Evolutionary conservation across 176 grass and related monocot species (phyloP).

Genomic region (Cenchrus purpureus): DNA sequence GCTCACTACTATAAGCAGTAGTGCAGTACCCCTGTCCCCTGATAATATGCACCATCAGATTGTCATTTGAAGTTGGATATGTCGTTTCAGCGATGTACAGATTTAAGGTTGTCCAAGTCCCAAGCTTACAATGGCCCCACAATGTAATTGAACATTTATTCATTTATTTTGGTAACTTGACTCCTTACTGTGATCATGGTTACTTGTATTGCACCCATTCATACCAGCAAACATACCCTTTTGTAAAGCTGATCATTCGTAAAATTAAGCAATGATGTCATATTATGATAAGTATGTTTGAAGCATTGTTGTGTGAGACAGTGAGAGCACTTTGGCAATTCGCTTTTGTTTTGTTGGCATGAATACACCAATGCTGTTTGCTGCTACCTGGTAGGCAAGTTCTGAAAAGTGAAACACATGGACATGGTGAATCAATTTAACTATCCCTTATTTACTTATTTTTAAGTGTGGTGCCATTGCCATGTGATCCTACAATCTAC

Average conservation of each 20-base stretch:
- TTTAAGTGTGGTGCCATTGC: not conserved
- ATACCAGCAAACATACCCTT: not conserved
- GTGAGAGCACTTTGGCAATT: no score
- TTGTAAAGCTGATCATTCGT: not conserved
- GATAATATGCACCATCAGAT: not conserved
- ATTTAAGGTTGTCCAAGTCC: not conserved
- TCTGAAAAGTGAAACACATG: not conserved
- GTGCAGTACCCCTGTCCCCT: not conserved
- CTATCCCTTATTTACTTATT: not conserved
- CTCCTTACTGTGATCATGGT: not conserved
- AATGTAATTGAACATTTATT: not conserved
- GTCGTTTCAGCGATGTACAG: conserved; percentile 5
- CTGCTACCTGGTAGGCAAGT: not conserved
- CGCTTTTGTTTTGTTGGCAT: not conserved
- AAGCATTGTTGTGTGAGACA: not conserved
- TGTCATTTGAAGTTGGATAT: conserved; percentile 23
- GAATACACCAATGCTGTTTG: not conserved
- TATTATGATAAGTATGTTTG: not conserved
- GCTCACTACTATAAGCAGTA: not conserved
- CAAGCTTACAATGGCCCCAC: not conserved
- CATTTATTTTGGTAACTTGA: not conserved
- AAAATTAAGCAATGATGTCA: not conserved
- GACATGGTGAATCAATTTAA: not conserved
- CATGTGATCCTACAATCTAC: not conserved
- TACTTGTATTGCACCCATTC: not conserved